Conservation (phyloP, 2,329 filamentous ascomycete species). For the Penicillium paneum region DNA sequence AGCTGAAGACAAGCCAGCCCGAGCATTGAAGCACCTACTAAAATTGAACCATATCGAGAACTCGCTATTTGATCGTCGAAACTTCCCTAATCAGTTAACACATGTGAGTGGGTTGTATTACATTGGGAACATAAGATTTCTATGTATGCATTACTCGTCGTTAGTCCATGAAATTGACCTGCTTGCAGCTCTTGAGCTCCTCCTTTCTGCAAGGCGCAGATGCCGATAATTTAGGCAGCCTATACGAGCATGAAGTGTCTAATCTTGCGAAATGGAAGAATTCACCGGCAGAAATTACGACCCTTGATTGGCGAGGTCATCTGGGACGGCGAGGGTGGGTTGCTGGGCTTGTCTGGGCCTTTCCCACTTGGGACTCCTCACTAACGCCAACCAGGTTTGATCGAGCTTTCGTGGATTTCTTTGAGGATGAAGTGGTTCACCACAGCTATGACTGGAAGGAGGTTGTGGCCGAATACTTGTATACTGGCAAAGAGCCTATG, state of each 20-base stretch:
- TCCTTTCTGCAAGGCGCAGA: slow-evolving; percentile 81
- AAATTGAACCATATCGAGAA: slow-evolving; percentile 90
- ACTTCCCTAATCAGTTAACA: slow-evolving; percentile 78
- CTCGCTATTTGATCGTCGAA: slow-evolving; percentile 69
- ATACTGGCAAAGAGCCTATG: slow-evolving; percentile 65
- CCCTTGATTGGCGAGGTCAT: slow-evolving; percentile 82
- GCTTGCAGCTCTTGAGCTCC: slow-evolving; percentile 65
- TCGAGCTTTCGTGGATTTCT: slow-evolving; percentile 89
- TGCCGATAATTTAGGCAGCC: slow-evolving; percentile 66
- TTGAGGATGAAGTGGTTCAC: slow-evolving; percentile 80
- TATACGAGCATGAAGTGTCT: slow-evolving; percentile 75
- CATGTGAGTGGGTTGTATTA: slow-evolving; percentile 53
- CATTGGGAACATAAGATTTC: not conserved
- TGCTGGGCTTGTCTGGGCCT: not conserved
- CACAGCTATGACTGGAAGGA: slow-evolving; percentile 80
- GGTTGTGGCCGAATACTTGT: slow-evolving; percentile 72
- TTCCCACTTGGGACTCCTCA: not conserved
- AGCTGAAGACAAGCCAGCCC: slow-evolving; percentile 70
- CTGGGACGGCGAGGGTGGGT: slow-evolving; percentile 67
- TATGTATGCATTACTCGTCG: not conserved
- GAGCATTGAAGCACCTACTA: slow-evolving; percentile 84
- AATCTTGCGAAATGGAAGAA: slow-evolving; percentile 75
- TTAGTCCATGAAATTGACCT: slow-evolving; percentile 7
- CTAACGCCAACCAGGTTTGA: slow-evolving; percentile 60
- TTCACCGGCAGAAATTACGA: slow-evolving; percentile 77